phyloP scores from a whole-genome alignment of 2,329 filamentous ascomycete species.

The Epichloe gansuensis region DNA sequence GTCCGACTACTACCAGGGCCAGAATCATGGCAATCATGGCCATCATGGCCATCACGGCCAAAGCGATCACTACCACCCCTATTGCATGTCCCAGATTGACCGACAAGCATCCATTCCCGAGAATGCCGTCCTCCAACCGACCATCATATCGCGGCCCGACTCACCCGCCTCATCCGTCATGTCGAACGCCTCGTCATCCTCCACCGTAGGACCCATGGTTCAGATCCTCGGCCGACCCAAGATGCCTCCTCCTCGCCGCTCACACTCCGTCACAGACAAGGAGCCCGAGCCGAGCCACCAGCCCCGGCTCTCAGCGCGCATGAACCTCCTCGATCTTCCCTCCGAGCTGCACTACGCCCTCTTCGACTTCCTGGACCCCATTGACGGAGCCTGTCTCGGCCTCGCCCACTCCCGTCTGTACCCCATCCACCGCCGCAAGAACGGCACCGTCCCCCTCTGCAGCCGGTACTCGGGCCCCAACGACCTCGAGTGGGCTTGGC shows the following conservation, averaged over 20 bases:
- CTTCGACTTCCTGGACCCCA: constrained; percentile 50
- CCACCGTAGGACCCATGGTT: constrained; percentile 8
- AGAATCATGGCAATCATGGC: constrained; percentile 13
- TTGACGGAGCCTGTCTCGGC: constrained; percentile 50
- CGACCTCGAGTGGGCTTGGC: constrained; percentile 51
- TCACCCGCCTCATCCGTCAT: constrained; percentile 2
- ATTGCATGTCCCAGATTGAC: constrained; percentile 12
- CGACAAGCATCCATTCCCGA: constrained; percentile 23
- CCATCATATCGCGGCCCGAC: neutral
- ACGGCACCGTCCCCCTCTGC: constrained; percentile 42
- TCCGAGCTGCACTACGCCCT: constrained; percentile 47
- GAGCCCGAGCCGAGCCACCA: constrained; percentile 41
- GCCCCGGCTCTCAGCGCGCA: constrained; percentile 31
- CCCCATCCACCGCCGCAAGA: constrained; percentile 41
- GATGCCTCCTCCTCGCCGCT: constrained; percentile 37
- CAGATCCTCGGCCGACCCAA: constrained; percentile 20
- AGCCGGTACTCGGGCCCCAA: constrained; percentile 47
- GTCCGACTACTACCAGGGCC: constrained; percentile 31
- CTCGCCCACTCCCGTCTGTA: constrained; percentile 47
- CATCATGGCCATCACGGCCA: neutral
- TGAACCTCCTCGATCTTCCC: constrained; percentile 40
- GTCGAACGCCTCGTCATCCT: constrained; percentile 1
- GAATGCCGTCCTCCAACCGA: constrained; percentile 13
- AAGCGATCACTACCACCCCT: neutral
- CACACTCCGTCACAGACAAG: constrained; percentile 48